phyloP scores from a whole-genome alignment of 2,329 filamentous ascomycete genomes.

The Geosmithia morbida region DNA sequence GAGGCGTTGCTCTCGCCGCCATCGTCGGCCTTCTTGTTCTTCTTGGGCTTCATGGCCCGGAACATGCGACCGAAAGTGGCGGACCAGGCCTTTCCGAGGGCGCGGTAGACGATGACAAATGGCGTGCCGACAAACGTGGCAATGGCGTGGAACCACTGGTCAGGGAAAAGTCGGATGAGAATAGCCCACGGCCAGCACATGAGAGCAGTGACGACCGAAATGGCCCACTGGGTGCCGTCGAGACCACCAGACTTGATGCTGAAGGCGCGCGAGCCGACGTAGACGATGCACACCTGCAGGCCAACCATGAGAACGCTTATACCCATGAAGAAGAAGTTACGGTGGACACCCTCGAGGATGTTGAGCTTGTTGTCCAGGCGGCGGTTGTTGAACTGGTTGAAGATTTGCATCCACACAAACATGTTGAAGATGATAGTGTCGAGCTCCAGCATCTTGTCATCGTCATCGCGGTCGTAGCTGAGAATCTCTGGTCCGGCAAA shows the following conservation, averaged over 20 bases:
- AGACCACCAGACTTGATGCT: constrained; percentile 21
- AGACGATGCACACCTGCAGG: constrained; percentile 41
- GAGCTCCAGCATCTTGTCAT: constrained; percentile 16
- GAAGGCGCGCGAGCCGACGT: constrained; percentile 40
- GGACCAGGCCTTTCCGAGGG: constrained; percentile 1
- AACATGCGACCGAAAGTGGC: constrained; percentile 2
- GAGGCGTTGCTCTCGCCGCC: neutral
- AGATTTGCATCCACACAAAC: constrained; percentile 58
- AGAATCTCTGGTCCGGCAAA: constrained; percentile 39
- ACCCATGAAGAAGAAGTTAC: constrained; percentile 42
- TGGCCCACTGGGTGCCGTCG: constrained; percentile 37
- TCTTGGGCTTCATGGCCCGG: constrained; percentile 1
- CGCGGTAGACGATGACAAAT: constrained; percentile 1
- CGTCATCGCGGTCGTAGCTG: constrained; percentile 25
- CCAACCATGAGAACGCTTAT: constrained; percentile 44
- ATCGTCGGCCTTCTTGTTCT: neutral
- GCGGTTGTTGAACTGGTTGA: constrained; percentile 51
- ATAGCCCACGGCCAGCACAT: constrained; percentile 35
- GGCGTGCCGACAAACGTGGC: constrained; percentile 2
- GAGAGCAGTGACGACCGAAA: constrained; percentile 30
- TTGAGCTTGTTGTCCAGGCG: constrained; percentile 49
- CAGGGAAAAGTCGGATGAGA: constrained; percentile 33
- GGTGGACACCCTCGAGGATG: constrained; percentile 40
- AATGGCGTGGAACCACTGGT: constrained; percentile 19
- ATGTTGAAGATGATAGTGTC: constrained; percentile 51